Conservation (phyloP, 2,329 filamentous ascomycete genomes). For the Leptoxyphium fumago region DNA sequence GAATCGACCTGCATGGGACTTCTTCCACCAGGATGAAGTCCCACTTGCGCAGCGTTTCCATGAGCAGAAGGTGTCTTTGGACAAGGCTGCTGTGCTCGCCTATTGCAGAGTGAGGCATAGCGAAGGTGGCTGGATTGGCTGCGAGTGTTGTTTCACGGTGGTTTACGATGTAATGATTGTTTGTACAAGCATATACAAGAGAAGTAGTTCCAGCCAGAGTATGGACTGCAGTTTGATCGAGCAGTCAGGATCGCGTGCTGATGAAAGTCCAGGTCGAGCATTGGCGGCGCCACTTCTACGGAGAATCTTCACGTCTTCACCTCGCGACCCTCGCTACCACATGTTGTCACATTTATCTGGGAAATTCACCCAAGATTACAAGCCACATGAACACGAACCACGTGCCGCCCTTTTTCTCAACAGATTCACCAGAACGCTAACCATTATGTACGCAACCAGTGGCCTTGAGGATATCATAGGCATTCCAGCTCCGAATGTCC, state of each 20-base stretch:
- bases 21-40: constrained; percentile 71
- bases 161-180: constrained; percentile 80
- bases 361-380: constrained; percentile 51
- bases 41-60: constrained; percentile 60
- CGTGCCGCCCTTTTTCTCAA: constrained; percentile 75
- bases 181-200: constrained; percentile 63
- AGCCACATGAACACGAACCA: constrained; percentile 52
- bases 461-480: constrained; percentile 64
- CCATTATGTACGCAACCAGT: constrained; percentile 75
- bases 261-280: constrained; percentile 46
- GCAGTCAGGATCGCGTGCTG: constrained; percentile 3
- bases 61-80: constrained; percentile 56
- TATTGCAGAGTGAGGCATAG: constrained; percentile 60
- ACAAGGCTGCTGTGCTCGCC: constrained; percentile 72
- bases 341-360: constrained; percentile 76
- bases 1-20: constrained; percentile 67
- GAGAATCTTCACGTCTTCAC: constrained; percentile 66
- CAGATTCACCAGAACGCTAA: constrained; percentile 66
- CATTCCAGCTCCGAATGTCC: constrained; percentile 51
- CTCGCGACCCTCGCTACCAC: constrained; percentile 71
- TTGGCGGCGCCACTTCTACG: constrained; percentile 64
- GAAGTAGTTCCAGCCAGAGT: constrained; percentile 59
- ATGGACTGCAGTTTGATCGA: constrained; percentile 24
- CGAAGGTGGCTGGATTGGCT: constrained; percentile 58
- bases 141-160: constrained; percentile 80